phyloP scores from a whole-genome alignment of 1,284 basidiomycete species.

The Tremellales sp. region DNA sequence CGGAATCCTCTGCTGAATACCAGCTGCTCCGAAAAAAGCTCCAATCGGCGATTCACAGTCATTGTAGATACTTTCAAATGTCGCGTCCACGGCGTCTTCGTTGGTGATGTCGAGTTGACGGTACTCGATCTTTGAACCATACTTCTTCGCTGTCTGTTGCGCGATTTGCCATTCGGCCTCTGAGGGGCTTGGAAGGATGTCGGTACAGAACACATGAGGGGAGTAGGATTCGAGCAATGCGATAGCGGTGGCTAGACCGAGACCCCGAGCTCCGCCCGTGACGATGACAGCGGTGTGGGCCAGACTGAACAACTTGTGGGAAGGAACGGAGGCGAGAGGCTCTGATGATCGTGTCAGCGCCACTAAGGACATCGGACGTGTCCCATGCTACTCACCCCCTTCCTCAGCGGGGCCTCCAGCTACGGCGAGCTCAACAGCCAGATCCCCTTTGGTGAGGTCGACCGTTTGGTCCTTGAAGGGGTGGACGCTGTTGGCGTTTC shows the following conservation, averaged over 20 bases:
- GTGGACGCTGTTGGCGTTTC: neutral
- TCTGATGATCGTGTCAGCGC: neutral
- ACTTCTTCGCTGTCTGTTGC: slow-evolving; percentile 53
- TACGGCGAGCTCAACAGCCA: neutral
- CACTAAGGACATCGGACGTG: neutral
- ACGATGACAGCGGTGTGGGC: slow-evolving; percentile 70
- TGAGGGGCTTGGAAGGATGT: slow-evolving; percentile 61
- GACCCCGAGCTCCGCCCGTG: slow-evolving; percentile 70
- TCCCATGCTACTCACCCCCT: neutral
- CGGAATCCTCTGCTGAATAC: slow-evolving; percentile 61
- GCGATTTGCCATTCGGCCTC: slow-evolving; percentile 61
- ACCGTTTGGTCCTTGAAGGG: neutral
- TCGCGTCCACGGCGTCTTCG: slow-evolving; percentile 55
- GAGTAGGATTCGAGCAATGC: slow-evolving; percentile 66
- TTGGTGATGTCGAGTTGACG: slow-evolving; percentile 60
- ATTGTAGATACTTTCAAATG: slow-evolving; percentile 59
- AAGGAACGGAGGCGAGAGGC: slow-evolving; percentile 3
- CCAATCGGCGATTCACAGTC: slow-evolving; percentile 50
- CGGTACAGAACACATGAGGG: slow-evolving; percentile 71
- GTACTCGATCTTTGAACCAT: slow-evolving; percentile 60
- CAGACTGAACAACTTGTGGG: slow-evolving; percentile 56
- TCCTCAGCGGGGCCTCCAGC: neutral
- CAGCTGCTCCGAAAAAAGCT: slow-evolving; percentile 65
- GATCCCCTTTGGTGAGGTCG: neutral
- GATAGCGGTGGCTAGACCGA: slow-evolving; percentile 76